phyloP scores from a whole-genome alignment of 2,329 filamentous ascomycete species.

The Fusarium clavum region DNA sequence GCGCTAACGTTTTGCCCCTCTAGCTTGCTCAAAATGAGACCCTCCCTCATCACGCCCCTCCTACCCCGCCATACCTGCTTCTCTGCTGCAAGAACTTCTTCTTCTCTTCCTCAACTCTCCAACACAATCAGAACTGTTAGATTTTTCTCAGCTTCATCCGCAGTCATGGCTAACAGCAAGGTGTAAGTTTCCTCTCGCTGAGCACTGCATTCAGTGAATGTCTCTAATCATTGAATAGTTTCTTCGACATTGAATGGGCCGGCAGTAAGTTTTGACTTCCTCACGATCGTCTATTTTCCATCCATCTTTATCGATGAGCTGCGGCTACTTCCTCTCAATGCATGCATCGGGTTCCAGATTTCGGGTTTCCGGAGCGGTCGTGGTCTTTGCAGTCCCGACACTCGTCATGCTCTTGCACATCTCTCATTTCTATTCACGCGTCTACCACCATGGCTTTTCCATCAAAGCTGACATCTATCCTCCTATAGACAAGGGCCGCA shows the following conservation, averaged over 20 bases:
- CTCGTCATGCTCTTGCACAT: constrained; percentile 19
- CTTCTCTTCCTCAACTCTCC: constrained; percentile 57
- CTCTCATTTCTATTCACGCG: constrained; percentile 12
- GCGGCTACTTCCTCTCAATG: neutral
- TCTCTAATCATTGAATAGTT: constrained; percentile 57
- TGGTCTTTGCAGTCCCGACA: constrained; percentile 4
- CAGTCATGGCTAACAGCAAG: constrained; percentile 75
- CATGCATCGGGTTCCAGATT: neutral
- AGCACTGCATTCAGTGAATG: constrained; percentile 20
- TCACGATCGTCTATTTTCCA: constrained; percentile 10
- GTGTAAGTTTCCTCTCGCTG: constrained; percentile 64
- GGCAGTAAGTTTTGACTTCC: constrained; percentile 67
- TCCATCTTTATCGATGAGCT: constrained; percentile 4
- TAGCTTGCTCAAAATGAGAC: constrained; percentile 59
- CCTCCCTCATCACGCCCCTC: constrained; percentile 59
- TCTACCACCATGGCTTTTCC: neutral
- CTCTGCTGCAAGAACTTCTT: constrained; percentile 56
- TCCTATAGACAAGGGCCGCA: constrained; percentile 73
- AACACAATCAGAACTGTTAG: constrained; percentile 54
- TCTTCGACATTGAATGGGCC: constrained; percentile 79
- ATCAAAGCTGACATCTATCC: constrained; percentile 35
- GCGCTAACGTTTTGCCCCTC: constrained; percentile 57
- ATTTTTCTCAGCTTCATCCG: constrained; percentile 66
- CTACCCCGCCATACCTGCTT: constrained; percentile 60
- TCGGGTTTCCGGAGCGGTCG: neutral